Evolutionary conservation across 192 early-diverging fungal species (phyloP).

Genomic region (Irineochytrium annulatum): DNA sequence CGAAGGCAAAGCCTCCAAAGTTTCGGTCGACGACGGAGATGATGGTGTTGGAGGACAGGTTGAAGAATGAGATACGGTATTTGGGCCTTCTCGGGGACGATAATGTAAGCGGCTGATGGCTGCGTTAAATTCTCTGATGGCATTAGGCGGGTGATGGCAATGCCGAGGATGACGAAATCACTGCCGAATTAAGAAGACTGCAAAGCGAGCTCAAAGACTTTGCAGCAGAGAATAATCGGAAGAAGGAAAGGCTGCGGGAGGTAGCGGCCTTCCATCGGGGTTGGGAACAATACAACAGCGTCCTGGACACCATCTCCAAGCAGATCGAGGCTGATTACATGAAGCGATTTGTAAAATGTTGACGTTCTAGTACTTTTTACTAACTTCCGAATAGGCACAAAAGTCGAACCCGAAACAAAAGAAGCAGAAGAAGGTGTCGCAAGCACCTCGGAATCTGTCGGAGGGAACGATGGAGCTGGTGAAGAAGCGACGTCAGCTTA

Average conservation of each 20-base stretch:
- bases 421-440: background rate
- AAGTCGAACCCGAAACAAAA: constrained; percentile 21
- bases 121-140: background rate
- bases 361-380: background rate
- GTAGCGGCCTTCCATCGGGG: constrained; percentile 70
- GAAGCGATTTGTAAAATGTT: constrained; percentile 72
- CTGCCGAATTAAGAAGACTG: constrained; percentile 49
- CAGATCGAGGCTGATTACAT: constrained; percentile 84
- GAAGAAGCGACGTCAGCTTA: constrained; percentile 29
- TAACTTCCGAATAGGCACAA: constrained; percentile 13
- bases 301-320: constrained; percentile 84
- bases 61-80: constrained; percentile 77
- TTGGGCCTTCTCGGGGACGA: constrained; percentile 79
- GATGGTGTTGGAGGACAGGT: constrained; percentile 71
- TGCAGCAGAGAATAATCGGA: constrained; percentile 57
- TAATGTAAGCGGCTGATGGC: constrained; percentile 59
- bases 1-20: background rate
- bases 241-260: constrained; percentile 64
- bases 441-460: constrained; percentile 16
- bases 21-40: constrained; percentile 44
- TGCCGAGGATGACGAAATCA: constrained; percentile 48
- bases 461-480: constrained; percentile 32
- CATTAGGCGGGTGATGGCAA: constrained; percentile 1
- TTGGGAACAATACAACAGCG: constrained; percentile 82
- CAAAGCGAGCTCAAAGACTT: constrained; percentile 73